Evolutionary conservation across 2,329 filamentous ascomycete genomes (phyloP).

Genomic region (Paradendryphiella salina): DNA sequence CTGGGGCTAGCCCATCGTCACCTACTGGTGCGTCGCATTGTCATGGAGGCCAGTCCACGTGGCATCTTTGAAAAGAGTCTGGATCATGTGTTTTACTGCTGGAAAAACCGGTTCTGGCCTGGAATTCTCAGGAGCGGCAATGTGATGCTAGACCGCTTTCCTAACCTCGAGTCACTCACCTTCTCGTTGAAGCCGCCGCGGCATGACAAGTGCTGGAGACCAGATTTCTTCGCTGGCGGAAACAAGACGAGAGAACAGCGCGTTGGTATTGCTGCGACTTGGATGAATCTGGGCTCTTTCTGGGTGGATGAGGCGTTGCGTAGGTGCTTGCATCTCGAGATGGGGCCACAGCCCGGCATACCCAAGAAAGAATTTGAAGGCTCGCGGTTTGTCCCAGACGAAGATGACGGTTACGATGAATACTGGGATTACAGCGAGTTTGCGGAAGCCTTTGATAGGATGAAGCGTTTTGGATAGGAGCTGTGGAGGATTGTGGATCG

Average conservation of each 20-base stretch:
- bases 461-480: constrained; percentile 8
- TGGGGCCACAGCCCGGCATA: constrained; percentile 19
- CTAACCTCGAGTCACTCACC: constrained; percentile 29
- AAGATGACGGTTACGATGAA: constrained; percentile 27
- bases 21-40: constrained; percentile 27
- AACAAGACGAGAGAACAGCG: constrained; percentile 35
- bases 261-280: constrained; percentile 30
- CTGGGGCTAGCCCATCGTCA: constrained; percentile 25
- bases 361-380: constrained; percentile 24
- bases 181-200: constrained; percentile 30
- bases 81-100: constrained; percentile 33
- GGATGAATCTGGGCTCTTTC: constrained; percentile 30
- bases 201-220: constrained; percentile 23
- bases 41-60: constrained; percentile 27
- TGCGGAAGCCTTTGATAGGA: constrained; percentile 26
- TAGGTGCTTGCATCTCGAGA: constrained; percentile 31
- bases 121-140: constrained; percentile 23
- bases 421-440: constrained; percentile 35
- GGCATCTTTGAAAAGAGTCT: constrained; percentile 28
- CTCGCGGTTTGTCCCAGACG: constrained; percentile 26
- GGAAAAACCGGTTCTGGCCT: constrained; percentile 38
- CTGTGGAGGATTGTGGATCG: no score
- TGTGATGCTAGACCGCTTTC: constrained; percentile 27
- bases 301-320: constrained; percentile 28
- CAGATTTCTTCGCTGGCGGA: constrained; percentile 31